phyloP scores from a whole-genome alignment of 768 basidiomycete species.

The Daedaleopsis sinensis region DNA sequence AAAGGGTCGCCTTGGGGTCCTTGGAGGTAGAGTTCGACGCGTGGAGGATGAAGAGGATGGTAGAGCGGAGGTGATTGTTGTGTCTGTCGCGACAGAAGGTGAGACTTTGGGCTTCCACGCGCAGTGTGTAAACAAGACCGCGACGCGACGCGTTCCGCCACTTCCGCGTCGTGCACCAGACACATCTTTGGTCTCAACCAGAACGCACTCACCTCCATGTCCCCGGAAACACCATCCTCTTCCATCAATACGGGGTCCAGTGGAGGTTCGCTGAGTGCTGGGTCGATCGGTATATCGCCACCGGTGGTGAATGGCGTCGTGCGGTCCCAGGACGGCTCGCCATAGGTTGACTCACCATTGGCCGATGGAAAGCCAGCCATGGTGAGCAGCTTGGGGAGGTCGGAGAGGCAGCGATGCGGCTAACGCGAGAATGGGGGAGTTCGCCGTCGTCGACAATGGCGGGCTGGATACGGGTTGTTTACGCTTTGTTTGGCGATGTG shows the following conservation, averaged over 20 bases:
- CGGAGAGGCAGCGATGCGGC: conserved; percentile 20
- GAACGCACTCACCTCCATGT: conserved; percentile 24
- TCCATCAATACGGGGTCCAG: conserved; percentile 31
- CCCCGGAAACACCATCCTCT: conserved; percentile 7
- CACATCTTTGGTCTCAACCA: conserved; percentile 8
- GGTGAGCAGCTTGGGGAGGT: conserved; percentile 16
- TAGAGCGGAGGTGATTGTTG: conserved; percentile 20
- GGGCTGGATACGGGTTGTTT: conserved; percentile 36
- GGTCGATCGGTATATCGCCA: conserved; percentile 79
- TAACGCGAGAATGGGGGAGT: conserved; percentile 14
- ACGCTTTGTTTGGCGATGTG: conserved; percentile 29
- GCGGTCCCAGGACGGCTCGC: conserved; percentile 60
- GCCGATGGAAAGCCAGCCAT: conserved; percentile 19
- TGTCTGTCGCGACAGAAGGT: conserved; percentile 20
- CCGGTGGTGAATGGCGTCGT: conserved; percentile 59
- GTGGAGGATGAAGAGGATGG: conserved; percentile 27
- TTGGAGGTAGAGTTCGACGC: conserved; percentile 58
- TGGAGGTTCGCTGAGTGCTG: conserved; percentile 50
- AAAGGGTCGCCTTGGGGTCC: conserved; percentile 86
- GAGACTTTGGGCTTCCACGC: conserved; percentile 16
- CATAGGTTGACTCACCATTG: conserved; percentile 27
- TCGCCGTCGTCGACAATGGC: conserved; percentile 41
- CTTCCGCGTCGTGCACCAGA: conserved; percentile 27
- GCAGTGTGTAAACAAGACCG: conserved; percentile 32
- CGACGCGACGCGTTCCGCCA: conserved; percentile 72